A percentile compares a stretch with the other conserved stretches of the same genome.
Conservation (phyloP, 2,329 filamentous ascomycete species). For the Phaeoacremonium minimum region DNA sequence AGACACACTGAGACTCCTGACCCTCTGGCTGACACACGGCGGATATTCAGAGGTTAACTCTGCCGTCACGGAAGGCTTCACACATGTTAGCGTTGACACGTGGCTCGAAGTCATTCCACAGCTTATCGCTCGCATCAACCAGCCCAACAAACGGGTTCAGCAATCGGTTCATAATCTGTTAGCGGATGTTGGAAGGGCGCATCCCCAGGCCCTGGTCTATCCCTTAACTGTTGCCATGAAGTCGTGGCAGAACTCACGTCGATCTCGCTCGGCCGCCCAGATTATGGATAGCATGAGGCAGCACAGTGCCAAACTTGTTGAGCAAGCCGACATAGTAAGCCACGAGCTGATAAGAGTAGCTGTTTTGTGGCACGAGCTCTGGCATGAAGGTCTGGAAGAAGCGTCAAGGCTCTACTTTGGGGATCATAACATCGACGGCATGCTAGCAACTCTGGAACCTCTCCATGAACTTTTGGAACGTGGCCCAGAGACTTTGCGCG, state of each 20-base stretch:
- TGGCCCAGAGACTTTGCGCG: conserved; percentile 86
- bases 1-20: conserved; percentile 87
- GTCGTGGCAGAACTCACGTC: conserved; percentile 73
- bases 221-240: conserved; percentile 98
- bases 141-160: conserved; percentile 84
- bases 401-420: conserved; percentile 95
- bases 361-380: conserved; percentile 97
- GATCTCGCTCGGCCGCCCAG: conserved; percentile 81
- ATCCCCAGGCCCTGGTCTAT: conserved; percentile 95
- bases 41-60: conserved; percentile 82
- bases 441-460: conserved; percentile 88
- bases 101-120: conserved; percentile 99
- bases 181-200: conserved; percentile 85
- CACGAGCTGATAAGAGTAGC: conserved; percentile 96
- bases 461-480: conserved; percentile 87
- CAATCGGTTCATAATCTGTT: conserved; percentile 89
- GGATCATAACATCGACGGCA: conserved; percentile 94
- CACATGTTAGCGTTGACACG: conserved; percentile 90
- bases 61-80: conserved; percentile 85
- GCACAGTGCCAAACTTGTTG: conserved; percentile 86
- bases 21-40: conserved; percentile 94
- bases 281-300: conserved; percentile 99
- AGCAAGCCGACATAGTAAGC: conserved; percentile 92
- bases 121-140: conserved; percentile 94
- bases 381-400: conserved; percentile 97